Conservation (phyloP, 2,329 filamentous ascomycete species). For the Graphilbum fragrans region DNA sequence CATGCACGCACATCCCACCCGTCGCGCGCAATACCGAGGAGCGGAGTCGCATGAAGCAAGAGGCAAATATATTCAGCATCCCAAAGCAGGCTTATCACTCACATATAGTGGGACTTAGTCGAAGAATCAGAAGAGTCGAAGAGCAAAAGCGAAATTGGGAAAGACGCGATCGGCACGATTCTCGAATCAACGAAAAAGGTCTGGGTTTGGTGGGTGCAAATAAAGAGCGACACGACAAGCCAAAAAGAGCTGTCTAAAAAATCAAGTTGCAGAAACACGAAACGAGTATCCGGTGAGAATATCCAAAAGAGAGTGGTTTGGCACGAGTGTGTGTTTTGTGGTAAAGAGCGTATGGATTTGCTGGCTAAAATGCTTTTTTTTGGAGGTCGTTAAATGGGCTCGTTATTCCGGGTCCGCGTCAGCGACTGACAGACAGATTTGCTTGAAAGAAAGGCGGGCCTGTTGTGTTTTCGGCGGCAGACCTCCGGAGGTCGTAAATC, state of each 20-base stretch:
- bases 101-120: no score
- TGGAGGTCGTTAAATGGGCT: no score
- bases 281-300: conserved; percentile 27
- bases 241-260: neutral
- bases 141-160: neutral
- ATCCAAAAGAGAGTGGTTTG: conserved; percentile 29
- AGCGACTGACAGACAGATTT: neutral
- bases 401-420: conserved; percentile 7
- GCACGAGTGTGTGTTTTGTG: conserved; percentile 11
- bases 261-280: conserved; percentile 1
- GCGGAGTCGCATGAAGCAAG: no score
- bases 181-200: no score
- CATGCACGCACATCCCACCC: no score
- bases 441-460: conserved; percentile 7
- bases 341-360: neutral
- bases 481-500: conserved; percentile 15
- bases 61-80: no score
- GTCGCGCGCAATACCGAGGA: no score
- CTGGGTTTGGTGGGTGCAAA: no score
- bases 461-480: conserved; percentile 9
- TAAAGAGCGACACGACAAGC: conserved; percentile 6
- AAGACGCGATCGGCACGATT: neutral
- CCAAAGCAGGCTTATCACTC: no score
- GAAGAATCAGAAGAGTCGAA: neutral
- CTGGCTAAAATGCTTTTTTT: conserved; percentile 3